A percentile compares a stretch with the other conserved stretches of the same genome.
Evolutionary conservation across 148 eudicot species (phyloP).

Genomic region (Arctostaphylos glauca): DNA sequence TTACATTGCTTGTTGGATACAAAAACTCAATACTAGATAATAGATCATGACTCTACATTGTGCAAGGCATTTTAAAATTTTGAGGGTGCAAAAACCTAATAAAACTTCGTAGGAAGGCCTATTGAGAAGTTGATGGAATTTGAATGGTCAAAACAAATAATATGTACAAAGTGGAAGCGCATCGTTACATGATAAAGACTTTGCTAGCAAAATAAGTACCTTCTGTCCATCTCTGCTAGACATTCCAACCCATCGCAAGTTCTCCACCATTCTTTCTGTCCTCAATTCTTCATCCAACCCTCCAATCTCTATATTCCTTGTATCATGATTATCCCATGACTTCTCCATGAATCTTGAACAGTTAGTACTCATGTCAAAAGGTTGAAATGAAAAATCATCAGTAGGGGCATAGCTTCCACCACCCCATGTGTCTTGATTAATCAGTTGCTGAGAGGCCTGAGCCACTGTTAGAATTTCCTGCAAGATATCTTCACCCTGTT

Average conservation of each 20-base stretch:
- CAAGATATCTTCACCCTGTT: constrained; percentile 31
- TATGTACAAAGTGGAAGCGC: too few species aligned
- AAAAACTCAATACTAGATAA: too few species aligned
- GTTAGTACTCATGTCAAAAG: constrained; percentile 1
- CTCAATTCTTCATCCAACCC: constrained; percentile 32
- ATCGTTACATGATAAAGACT: too few species aligned
- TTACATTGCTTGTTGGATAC: too few species aligned
- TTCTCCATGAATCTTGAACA: constrained; percentile 36
- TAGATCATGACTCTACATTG: too few species aligned
- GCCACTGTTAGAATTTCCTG: constrained; percentile 74
- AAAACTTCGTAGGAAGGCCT: too few species aligned
- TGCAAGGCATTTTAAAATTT: too few species aligned
- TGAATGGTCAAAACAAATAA: too few species aligned
- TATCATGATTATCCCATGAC: not conserved
- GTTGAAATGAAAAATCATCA: constrained; percentile 40
- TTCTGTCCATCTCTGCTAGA: constrained; percentile 42
- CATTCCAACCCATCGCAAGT: constrained; percentile 72
- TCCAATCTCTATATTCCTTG: constrained; percentile 37
- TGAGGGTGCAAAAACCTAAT: too few species aligned
- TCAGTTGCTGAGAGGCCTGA: constrained; percentile 54
- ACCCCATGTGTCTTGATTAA: constrained; percentile 32
- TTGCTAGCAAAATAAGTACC: constrained; percentile 31
- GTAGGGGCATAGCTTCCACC: constrained; percentile 24
- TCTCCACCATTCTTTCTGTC: constrained; percentile 51
- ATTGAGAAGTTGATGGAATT: too few species aligned